phyloP scores from a whole-genome alignment of 2,329 filamentous ascomycete species.

The Ophiostoma populinum region DNA sequence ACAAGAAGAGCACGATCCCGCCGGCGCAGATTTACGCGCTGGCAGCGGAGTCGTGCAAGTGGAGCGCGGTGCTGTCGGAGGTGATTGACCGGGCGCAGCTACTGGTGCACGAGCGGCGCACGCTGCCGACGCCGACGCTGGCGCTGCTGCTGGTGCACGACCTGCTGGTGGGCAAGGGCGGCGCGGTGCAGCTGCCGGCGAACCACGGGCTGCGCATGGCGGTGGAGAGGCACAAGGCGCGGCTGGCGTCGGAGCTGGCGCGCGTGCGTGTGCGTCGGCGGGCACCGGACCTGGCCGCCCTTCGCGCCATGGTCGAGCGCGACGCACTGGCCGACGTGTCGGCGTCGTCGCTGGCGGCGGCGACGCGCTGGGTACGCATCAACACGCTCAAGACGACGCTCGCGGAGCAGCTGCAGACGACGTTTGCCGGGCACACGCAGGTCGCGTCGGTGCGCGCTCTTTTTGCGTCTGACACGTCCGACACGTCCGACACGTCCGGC shows the following conservation, averaged over 20 bases:
- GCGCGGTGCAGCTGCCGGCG: constrained; percentile 57
- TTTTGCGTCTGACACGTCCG: constrained; percentile 17
- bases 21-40: constrained; percentile 76
- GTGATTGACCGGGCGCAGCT: constrained; percentile 71
- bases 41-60: constrained; percentile 75
- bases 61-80: constrained; percentile 71
- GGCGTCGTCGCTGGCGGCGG: constrained; percentile 34
- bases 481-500: background rate
- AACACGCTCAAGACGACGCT: constrained; percentile 62
- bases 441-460: constrained; percentile 41
- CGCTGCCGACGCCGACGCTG: constrained; percentile 61
- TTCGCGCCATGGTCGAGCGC: constrained; percentile 44
- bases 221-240: constrained; percentile 64
- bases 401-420: constrained; percentile 53
- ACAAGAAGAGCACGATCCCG: constrained; percentile 41
- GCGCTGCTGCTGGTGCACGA: constrained; percentile 77
- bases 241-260: constrained; percentile 67
- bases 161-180: constrained; percentile 55
- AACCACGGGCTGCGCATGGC: constrained; percentile 61
- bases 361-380: constrained; percentile 84
- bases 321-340: constrained; percentile 48
- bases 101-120: constrained; percentile 44
- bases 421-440: constrained; percentile 47
- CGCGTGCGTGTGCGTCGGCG: constrained; percentile 58
- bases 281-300: constrained; percentile 46